These are phyloP conservation scores for Wickerhamiella infanticola DNA, from an alignment of 1,139 yeast genomes.

Conservation along the genomic window DNA sequence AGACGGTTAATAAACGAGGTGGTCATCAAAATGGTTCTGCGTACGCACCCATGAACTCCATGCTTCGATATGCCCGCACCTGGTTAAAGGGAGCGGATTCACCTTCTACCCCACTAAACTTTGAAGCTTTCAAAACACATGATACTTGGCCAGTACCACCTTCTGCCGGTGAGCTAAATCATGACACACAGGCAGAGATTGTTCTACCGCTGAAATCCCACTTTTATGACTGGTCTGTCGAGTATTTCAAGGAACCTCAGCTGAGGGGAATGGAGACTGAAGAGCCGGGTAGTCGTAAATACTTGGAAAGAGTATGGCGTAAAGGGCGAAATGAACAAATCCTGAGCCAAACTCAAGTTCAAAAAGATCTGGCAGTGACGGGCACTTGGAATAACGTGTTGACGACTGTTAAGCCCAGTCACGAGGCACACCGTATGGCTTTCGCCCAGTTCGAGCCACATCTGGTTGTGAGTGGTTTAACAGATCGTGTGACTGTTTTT, in stretches of 20 bases:
- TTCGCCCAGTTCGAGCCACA: conserved; percentile 88
- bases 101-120: neutral
- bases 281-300: conserved; percentile 85
- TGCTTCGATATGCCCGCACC: neutral
- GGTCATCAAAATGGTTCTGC: neutral
- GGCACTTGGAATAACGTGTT: conserved; percentile 73
- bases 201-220: conserved; percentile 46
- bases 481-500: conserved; percentile 73
- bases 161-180: conserved; percentile 2
- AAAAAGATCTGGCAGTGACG: conserved; percentile 63
- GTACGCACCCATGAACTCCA: neutral
- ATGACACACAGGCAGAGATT: neutral
- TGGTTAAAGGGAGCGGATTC: neutral
- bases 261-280: conserved; percentile 76
- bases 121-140: neutral
- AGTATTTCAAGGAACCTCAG: conserved; percentile 93
- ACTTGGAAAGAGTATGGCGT: conserved; percentile 75
- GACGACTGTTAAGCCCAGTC: conserved; percentile 28
- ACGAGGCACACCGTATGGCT: conserved; percentile 54
- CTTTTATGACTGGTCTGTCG: conserved; percentile 77
- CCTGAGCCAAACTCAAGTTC: conserved; percentile 79
- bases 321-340: conserved; percentile 76
- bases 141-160: conserved; percentile 2
- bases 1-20: neutral
- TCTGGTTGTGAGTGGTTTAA: conserved; percentile 67